Evolutionary conservation across 164 flowering plant species (phyloP), one percentile per base, ranked within the genome.

Genomic region (Echeveria elegans): DNA sequence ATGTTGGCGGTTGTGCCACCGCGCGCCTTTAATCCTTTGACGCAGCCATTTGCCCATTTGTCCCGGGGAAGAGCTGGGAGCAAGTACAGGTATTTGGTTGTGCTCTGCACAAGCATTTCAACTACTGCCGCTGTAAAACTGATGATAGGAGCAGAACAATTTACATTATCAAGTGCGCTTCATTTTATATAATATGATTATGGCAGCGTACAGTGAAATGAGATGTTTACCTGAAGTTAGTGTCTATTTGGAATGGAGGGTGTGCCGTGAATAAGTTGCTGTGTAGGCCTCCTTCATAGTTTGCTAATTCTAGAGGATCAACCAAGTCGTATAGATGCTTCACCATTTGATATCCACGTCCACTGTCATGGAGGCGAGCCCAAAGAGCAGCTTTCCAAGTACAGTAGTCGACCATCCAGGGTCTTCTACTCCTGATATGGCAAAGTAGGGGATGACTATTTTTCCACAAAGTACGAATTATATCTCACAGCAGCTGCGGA

Each of bases 341-440:
- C 58, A 93, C 80, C 97, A 93, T 87, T 36, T 81, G 77, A 71
- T 93, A 93, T 68, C 97, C 87, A 75, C 83, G 84, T 72, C 83
- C 90, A 63, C 90, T 85, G 73, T 77, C 81, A 53, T 73, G 90
- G 72, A 93, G 88, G 43, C 87, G 93, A 12, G 97, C 97, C 97
- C 98, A 88, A 26, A 85, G 53, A 58, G 87, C 77, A 69, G 72
- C 73, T 78, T 93, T 93, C 98, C 98, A 93, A 53, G 85, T n/a
- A n/a, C n/a, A n/a, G n/a, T 75, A 24, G 96, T 90, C 40, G 98
- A 93, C 98, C 98, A 93, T 63, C 98, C 98, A 24, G 98, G 98
- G 63, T 97, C 98, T 0, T 88, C 97, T 71, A 84, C 98, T 56
- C 98, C 97, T 91, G 83, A 63, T 34, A 73, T 28, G 41, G 31